A percentile compares a stretch with the other conserved stretches of the same genome.
Evolutionary conservation across 2,329 filamentous ascomycete genomes (phyloP).

Genomic region (Exophiala sideris): DNA sequence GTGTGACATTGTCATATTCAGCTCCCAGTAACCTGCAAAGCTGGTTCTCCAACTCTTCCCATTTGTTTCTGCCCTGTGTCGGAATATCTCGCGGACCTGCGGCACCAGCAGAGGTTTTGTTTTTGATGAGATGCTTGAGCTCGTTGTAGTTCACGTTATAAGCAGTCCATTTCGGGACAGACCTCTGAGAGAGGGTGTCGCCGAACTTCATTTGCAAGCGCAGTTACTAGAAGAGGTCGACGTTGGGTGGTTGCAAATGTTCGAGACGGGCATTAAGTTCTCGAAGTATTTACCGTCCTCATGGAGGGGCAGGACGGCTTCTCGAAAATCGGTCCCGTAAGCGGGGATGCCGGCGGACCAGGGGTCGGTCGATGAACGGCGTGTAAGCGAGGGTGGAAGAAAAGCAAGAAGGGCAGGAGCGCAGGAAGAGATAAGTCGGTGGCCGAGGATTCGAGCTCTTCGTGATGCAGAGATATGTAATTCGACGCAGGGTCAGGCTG

Average conservation of each 20-base stretch:
- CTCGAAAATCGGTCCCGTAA: no score
- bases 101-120: conserved; percentile 68
- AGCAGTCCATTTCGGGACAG: conserved; percentile 77
- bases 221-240: conserved; percentile 35
- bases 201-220: conserved; percentile 68
- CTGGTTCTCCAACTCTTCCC: conserved; percentile 65
- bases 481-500: no score
- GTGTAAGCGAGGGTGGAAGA: no score
- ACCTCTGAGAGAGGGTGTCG: conserved; percentile 68
- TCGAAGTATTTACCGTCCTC: not conserved
- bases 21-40: conserved; percentile 68
- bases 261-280: not conserved
- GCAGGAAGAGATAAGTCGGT: no score
- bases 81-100: conserved; percentile 69
- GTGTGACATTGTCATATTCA: conserved; percentile 72
- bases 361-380: no score
- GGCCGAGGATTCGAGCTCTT: no score
- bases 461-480: no score
- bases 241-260: not conserved
- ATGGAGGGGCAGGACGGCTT: not conserved
- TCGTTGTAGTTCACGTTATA: conserved; percentile 89
- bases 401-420: no score
- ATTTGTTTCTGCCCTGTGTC: conserved; percentile 58
- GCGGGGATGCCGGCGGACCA: no score
- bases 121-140: conserved; percentile 79